Evolutionary conservation across 345 rosid species (phyloP).

Genomic region (Zanthoxylum bungeanum): DNA sequence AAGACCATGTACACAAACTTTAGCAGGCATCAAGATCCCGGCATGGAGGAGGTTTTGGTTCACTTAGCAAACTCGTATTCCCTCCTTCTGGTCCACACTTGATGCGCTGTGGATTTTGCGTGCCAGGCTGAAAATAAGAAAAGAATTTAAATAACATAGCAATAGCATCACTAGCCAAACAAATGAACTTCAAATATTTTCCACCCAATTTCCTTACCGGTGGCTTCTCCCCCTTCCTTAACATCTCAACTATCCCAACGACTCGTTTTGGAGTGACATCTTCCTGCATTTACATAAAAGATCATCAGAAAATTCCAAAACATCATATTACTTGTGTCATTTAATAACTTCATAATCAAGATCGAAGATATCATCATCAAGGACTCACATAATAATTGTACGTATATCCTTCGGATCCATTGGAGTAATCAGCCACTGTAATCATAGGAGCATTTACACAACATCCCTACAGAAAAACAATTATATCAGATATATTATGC

Average conservation of each 20-base stretch:
- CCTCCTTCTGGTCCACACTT: slow-evolving; percentile 96
- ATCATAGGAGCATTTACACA: slow-evolving; percentile 99
- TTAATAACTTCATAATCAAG: slow-evolving; percentile 1
- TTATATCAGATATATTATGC: slow-evolving; percentile 14
- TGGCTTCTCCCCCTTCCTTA: slow-evolving; percentile 72
- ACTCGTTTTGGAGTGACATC: slow-evolving; percentile 87
- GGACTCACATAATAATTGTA: slow-evolving; percentile 84
- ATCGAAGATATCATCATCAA: not conserved
- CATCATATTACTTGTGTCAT: no score
- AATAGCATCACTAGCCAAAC: not conserved
- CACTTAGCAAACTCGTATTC: slow-evolving; percentile 66
- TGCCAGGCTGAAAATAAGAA: slow-evolving; percentile 84
- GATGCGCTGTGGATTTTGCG: slow-evolving; percentile 87
- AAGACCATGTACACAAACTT: slow-evolving; percentile 19
- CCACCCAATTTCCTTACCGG: slow-evolving; percentile 54
- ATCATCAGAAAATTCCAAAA: no score
- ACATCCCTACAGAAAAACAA: slow-evolving; percentile 69
- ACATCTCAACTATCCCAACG: slow-evolving; percentile 77
- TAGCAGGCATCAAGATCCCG: slow-evolving; percentile 94
- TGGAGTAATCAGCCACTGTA: slow-evolving; percentile 92
- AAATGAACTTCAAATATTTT: not conserved
- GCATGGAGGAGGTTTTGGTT: slow-evolving; percentile 86
- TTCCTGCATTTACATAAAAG: slow-evolving; percentile 62
- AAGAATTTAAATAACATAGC: no score
- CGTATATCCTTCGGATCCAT: slow-evolving; percentile 91